phyloP scores from a whole-genome alignment of 2,329 filamentous ascomycete genomes.

The Tricladium varicosporioides region DNA sequence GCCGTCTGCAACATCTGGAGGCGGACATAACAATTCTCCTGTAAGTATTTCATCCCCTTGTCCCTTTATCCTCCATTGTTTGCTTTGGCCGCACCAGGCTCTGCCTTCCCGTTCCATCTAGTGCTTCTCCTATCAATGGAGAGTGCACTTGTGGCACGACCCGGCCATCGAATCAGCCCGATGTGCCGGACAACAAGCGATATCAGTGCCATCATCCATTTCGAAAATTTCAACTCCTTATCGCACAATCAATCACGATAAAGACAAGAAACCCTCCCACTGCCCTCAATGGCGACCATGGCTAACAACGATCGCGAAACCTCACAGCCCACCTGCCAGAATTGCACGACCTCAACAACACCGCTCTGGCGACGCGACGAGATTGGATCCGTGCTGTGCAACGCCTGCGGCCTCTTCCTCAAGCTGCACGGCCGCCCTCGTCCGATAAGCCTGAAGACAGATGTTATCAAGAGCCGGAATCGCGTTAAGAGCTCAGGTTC shows the following conservation, averaged over 20 bases:
- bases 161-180: neutral
- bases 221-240: constrained; percentile 8
- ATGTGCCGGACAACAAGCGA: constrained; percentile 3
- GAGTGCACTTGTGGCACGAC: neutral
- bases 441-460: constrained; percentile 95
- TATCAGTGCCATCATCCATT: neutral
- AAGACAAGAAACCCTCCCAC: constrained; percentile 7
- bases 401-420: constrained; percentile 94
- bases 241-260: constrained; percentile 16
- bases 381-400: constrained; percentile 92
- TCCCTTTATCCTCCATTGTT: neutral
- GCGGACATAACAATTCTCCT: constrained; percentile 58
- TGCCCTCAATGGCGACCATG: constrained; percentile 51
- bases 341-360: constrained; percentile 93
- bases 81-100: neutral
- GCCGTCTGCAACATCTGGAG: constrained; percentile 59
- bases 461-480: constrained; percentile 99
- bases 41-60: constrained; percentile 41
- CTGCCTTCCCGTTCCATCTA: neutral
- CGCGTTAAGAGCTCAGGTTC: constrained; percentile 85
- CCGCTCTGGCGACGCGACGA: constrained; percentile 98
- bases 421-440: constrained; percentile 93
- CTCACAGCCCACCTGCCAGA: constrained; percentile 91
- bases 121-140: constrained; percentile 2
- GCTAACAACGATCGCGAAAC: constrained; percentile 45